Base-by-base conservation (phyloP, 1,284 basidiomycete species). In the Phaffia rhodozyma region DNA sequence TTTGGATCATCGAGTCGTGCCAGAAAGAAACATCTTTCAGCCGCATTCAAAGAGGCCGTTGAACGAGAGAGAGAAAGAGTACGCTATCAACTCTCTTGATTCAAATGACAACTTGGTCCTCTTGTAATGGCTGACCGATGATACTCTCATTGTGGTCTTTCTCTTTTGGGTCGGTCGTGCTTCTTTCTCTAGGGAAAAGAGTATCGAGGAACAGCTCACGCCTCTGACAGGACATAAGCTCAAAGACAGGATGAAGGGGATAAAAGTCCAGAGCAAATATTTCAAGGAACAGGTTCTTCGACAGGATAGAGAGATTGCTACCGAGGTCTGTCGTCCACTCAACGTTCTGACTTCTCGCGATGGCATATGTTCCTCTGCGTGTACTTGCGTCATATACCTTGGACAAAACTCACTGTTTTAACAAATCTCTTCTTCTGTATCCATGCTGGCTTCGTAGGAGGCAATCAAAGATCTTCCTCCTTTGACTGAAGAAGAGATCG, bases 401-500 rank as follows among this genome's bases (percentile, higher is more conserved):
- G 1, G 34, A 4, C 18, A 4, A 18, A 16, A 32, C n/a, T 18
- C 3, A n/a, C 48, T 29, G 29, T 34, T 51, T 49, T 32, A 34
- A 27, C 16, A 6, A 5, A 2, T 29, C 21, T 25, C 43, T 21
- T 11, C 29, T 23, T 9, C 13, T 25, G 27, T 48, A 16, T 48
- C n/a, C 6, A 49, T 47, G n/a, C 34, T 27, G 34, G 16, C 18
- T 47, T 38, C 20, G n/a, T 30, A 56, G 29, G 32, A n/a, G 21
- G 43, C 34, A 18, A 25, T 55, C 30, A 32, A 55, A 13, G 54
- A 43, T 32, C 60, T 62, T 6, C 60, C 60, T 25, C 59, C 60
- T 5, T 27, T 66, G 1, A 66, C 60, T 9, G 64, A 66, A n/a
- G 57, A 27, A 25, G 59, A 66, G 38, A 58, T 66, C 38, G 60